These are phyloP conservation scores for Raffaelea albimanens DNA, from an alignment of 2,329 filamentous ascomycete genomes.

Conservation along the genomic window DNA sequence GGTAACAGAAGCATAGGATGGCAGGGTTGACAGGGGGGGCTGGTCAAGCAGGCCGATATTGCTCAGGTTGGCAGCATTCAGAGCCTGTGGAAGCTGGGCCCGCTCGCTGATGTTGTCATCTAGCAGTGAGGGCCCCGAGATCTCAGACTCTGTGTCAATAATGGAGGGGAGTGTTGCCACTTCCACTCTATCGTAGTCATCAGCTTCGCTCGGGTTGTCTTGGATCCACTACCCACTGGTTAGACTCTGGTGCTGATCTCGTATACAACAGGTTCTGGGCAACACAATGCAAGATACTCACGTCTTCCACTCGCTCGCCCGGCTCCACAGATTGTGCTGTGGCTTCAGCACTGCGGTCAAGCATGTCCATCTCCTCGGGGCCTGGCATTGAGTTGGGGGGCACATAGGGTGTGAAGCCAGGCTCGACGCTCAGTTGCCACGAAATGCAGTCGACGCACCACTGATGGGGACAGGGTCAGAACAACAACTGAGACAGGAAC, in stretches of 20 bases:
- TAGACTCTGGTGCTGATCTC: background rate
- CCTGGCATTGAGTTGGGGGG: conserved; percentile 10
- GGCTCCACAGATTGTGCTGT: background rate
- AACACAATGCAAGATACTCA: background rate
- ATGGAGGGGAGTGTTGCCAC: conserved; percentile 3
- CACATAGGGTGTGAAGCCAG: conserved; percentile 14
- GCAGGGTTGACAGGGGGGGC: background rate
- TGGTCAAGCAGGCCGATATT: background rate
- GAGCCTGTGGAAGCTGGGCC: conserved; percentile 7
- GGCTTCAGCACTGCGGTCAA: background rate
- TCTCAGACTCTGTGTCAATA: conserved; percentile 2
- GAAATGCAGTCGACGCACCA: conserved; percentile 25
- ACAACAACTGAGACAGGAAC: no score
- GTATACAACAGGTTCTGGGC: no score
- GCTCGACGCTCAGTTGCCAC: conserved; percentile 19
- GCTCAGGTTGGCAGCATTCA: conserved; percentile 10
- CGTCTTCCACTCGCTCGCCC: conserved; percentile 7
- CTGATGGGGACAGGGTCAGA: conserved; percentile 12
- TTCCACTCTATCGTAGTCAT: conserved; percentile 7
- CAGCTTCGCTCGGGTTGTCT: conserved; percentile 11
- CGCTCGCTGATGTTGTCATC: conserved; percentile 5
- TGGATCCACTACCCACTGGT: conserved; percentile 12
- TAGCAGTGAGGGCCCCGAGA: conserved; percentile 4
- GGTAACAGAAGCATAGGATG: background rate
- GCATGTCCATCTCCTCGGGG: conserved; percentile 2